Base-by-base conservation (phyloP, 805 yeast species). In the Brettanomyces naardenensis region DNA sequence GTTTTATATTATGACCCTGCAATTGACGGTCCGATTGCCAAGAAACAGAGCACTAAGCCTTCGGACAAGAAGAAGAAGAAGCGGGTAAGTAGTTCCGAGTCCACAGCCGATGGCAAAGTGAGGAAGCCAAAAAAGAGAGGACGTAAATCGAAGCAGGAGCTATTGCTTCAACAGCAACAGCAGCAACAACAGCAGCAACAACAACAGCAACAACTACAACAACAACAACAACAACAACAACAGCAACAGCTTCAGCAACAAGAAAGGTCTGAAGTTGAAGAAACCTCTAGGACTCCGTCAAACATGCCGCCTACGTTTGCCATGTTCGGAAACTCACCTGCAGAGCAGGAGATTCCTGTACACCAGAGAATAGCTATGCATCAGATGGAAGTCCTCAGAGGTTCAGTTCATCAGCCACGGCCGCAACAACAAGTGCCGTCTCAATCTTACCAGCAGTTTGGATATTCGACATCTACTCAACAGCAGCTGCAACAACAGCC, bases 1-100 rank as follows among this genome's bases (percentile, higher is more conserved):
- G 73, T 82, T 2, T 58, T 82, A 35, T 69, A 69, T 33, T 80
- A 75, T 49, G 69, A 54, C 49, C 71, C 71, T 46, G 71, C 60
- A 49, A 68, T 62, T 39, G 65, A 58, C 52, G 62, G 66, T 27
- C 72, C 73, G 3, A 58, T 73, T 4, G 55, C 61, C 15, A 40
- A 49, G 44, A 47, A 49, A 40, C 43, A 52, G 33, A 46, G 49
- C 36, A 25, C 68, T 64, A 23, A 66, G 23, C 17, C 21, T 30
- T 23, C 18, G 18, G 19, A 20, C 21, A 22, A 20, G 15, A 13
- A 19, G 13, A 17, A 17, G 6, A 35, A 29, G 27, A 14, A 14
- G n/a, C n/a, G n/a, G n/a, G n/a, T n/a, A n/a, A n/a, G n/a, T n/a
- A n/a, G n/a, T 6, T n/a, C 34, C 34, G 13, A 13, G 14, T n/a